Evolutionary conservation across 2,329 filamentous ascomycete genomes (phyloP).

Genomic region (Fusarium hainanense): DNA sequence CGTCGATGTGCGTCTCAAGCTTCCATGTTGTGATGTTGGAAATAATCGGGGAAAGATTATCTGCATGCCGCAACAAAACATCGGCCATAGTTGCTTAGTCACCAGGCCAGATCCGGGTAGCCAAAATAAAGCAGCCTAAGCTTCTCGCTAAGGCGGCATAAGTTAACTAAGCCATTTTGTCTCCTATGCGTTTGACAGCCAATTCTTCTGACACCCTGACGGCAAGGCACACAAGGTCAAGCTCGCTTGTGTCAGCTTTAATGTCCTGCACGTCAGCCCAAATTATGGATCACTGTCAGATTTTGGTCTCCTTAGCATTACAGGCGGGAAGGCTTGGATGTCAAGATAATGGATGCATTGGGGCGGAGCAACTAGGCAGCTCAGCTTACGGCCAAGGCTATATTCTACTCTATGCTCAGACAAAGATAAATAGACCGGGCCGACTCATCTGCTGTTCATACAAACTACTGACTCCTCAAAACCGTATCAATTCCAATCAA

Average conservation of each 20-base stretch:
- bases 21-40: not conserved
- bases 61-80: not conserved
- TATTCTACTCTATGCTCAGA: rapidly evolving
- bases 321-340: not conserved
- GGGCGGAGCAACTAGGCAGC: constrained; percentile 7
- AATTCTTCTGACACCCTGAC: not conserved
- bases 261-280: not conserved
- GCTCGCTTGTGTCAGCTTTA: rapidly evolving
- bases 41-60: not conserved
- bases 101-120: not conserved
- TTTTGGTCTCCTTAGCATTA: not conserved
- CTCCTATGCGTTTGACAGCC: not conserved
- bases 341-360: not conserved
- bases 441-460: not conserved
- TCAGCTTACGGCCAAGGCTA: not conserved
- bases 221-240: not conserved
- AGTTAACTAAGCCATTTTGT: not conserved
- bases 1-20: not conserved
- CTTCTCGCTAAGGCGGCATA: rapidly evolving
- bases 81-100: not conserved
- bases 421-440: not conserved
- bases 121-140: not conserved
- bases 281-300: not conserved
- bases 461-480: not conserved
- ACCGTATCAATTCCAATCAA: too few species aligned